Evolutionary conservation across 495 filamentous ascomycete species (phyloP), one percentile per base, ranked within the genome.

Genomic region (Penicillium ochrochloron): DNA sequence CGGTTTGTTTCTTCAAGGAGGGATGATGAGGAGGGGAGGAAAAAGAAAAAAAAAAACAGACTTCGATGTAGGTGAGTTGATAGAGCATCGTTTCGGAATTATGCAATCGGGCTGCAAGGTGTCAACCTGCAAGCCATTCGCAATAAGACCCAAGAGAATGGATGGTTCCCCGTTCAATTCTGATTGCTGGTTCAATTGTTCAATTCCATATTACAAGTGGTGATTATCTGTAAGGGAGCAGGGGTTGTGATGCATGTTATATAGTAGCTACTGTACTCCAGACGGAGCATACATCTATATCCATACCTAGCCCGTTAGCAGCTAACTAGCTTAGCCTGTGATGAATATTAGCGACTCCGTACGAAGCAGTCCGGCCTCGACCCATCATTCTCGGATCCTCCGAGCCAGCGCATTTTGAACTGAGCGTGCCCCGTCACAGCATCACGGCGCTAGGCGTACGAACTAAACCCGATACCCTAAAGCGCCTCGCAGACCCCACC

Each of bases 71-170:
- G 31, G 1, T 33, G 31, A 51, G 55, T 25, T 50, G 57, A 59
- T 5, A 46, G 57, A 37, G 11, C 42, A 19, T 10, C 9, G 42
- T 3, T 14, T 50, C 42, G 60, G 64, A 61, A 70, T 66, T 64
- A 70, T 70, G 64, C 64, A 70, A 70, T 67, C 23, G 5, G 42
- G 35, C 54, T 64, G 67, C 64, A 69, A 64, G 53, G 58, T 50
- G 55, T 55, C 21, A 50, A 25, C 59, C 67, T 67, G 64, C 67
- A 70, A 64, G 67, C 67, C 44, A 57, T 57, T 19, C 39, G 46
- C 50, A 59, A 55, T 37, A 53, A 65, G 57, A 65, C 62, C 66
- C 66, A 61, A 42, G 54, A 42, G 62, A 44, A 19, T 44, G 2
- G 42, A n/a, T 44, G 7, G n/a, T 44, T 44, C 19, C 2, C 17